Evolutionary conservation across 352 stramenopile genomes (phyloP), one percentile per base, ranked within the genome.

Genomic region (Globisporangium barbulae): DNA sequence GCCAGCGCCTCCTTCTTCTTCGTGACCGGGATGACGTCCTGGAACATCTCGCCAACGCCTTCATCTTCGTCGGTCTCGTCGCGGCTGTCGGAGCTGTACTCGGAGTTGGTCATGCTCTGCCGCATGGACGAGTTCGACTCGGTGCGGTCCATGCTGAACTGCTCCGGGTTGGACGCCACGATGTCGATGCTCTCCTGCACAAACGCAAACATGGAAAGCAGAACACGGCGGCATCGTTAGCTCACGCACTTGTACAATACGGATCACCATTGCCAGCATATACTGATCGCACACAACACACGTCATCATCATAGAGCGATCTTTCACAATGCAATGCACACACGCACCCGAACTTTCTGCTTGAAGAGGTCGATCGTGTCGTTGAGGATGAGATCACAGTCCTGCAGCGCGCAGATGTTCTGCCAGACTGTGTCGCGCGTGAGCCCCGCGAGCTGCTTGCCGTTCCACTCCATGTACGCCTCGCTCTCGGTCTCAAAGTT

Each of bases 21-120:
- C 55, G 76, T 85, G 2, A 96, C 85, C 0, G 87, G 87, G 21
- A 82, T 76, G 12, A 96, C 86, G 53, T 96, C 87, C 54, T 89
- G 73, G 49, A 93, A 91, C 7, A 39, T 53, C 4, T 71, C 71
- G 13, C 74, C 61, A n/a, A 73, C 15, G 42, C 42, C 42, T 5
- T 85, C 79, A 33, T 88, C 75, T 3, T 82, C 71, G 19, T 89
- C 78, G 5, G 63, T 69, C 33, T 84, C 76, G 28, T 83, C 75
- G 48, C 70, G 55, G 0, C 78, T 78, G 15, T 90, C 80, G 9
- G 79, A 88, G 42, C 70, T 80, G 69, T 78, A 80, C 15, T 88
- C 79, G 0, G 74, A 86, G 37, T 60, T 64, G 25, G 45, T 35
- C 41, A 59, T 61, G 64, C 64, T 69, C 68, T 73, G 42, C 1